A percentile compares a stretch with the other conserved stretches of the same genome.
Evolutionary conservation across 805 yeast species (phyloP).

Genomic region (Ogataea parapolymorpha): DNA sequence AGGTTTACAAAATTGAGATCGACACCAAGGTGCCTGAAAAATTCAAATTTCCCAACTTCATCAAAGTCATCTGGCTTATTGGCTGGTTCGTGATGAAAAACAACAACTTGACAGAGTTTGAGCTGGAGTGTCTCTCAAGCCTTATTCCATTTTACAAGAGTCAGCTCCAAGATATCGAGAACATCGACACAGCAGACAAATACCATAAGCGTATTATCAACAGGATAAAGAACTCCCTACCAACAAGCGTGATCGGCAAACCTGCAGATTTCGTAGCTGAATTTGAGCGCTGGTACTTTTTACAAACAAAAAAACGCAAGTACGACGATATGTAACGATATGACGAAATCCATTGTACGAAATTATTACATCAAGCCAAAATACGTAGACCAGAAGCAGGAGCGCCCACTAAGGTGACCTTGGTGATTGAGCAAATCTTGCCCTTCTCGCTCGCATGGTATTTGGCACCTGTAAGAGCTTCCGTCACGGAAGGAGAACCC

Average conservation of each 20-base stretch:
- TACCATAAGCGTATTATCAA: conserved; percentile 12
- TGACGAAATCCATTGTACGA: conserved; percentile 8
- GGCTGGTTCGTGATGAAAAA: conserved; percentile 39
- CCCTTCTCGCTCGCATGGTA: conserved; percentile 80
- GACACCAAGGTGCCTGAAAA: conserved; percentile 69
- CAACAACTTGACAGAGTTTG: conserved; percentile 8
- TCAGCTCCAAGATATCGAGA: conserved; percentile 19
- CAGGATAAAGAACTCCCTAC: conserved; percentile 21
- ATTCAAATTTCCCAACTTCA: conserved; percentile 76
- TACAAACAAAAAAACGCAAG: conserved; percentile 2
- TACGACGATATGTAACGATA: conserved; percentile 4
- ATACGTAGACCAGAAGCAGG: conserved; percentile 87
- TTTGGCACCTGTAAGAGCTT: conserved; percentile 86
- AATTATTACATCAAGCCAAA: conserved; percentile 18
- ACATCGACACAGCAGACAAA: conserved; percentile 13
- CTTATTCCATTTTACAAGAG: conserved; percentile 24
- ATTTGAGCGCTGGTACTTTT: conserved; percentile 23
- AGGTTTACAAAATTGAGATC: conserved; percentile 59
- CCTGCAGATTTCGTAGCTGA: conserved; percentile 21
- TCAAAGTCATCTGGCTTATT: conserved; percentile 65
- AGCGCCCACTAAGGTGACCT: conserved; percentile 79
- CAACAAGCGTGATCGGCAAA: conserved; percentile 24
- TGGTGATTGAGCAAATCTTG: conserved; percentile 69
- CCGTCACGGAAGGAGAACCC: conserved; percentile 64
- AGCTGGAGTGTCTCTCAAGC: conserved; percentile 20